These are phyloP conservation scores for Selenicereus undatus DNA, from an alignment of 148 eudicot genomes.

Conservation along the genomic window DNA sequence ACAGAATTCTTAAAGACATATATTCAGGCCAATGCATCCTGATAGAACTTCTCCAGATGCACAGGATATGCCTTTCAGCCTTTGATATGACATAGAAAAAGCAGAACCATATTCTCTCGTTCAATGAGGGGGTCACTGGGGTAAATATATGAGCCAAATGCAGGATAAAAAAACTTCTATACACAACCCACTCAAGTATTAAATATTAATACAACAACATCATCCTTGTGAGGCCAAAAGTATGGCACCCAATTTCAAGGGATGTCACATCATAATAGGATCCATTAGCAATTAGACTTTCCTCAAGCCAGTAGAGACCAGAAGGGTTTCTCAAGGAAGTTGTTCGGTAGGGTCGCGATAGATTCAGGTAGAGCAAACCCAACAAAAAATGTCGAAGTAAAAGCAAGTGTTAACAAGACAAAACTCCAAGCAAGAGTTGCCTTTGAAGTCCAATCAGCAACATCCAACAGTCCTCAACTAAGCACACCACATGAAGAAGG, in stretches of 20 bases:
- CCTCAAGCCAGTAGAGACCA: not conserved
- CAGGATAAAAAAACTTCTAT: not conserved
- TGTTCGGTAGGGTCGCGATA: not conserved
- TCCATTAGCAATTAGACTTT: not conserved
- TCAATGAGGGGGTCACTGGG: not conserved
- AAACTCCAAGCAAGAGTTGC: not conserved
- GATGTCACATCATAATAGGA: not conserved
- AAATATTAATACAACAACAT: not conserved
- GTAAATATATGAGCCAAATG: not conserved
- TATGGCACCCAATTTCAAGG: not conserved
- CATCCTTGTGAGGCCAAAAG: not conserved
- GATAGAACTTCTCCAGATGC: no score
- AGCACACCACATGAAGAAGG: no score
- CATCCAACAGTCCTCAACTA: not conserved
- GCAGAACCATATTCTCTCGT: no score
- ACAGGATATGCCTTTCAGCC: not conserved
- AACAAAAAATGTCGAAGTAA: not conserved
- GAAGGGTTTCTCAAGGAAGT: not conserved
- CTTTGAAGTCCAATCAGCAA: not conserved
- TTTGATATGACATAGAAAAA: not conserved
- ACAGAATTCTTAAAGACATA: no score
- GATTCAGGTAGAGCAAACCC: not conserved
- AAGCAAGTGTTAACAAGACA: not conserved
- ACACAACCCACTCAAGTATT: not conserved
- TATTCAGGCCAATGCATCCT: no score